Conservation (phyloP, 441 rosid species). For the Pelargonium cotyledonis region DNA sequence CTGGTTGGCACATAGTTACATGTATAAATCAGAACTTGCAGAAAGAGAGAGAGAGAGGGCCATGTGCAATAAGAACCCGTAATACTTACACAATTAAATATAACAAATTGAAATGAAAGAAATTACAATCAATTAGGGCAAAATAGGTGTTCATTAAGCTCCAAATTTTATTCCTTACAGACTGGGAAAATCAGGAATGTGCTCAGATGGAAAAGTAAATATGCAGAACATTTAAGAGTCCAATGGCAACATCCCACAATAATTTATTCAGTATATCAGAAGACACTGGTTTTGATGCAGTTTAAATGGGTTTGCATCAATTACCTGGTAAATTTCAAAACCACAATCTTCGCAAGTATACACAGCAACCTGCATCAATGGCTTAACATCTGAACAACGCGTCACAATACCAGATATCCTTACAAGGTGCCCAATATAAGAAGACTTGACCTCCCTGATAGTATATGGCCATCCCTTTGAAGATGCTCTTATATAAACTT, state of each 20-base stretch:
- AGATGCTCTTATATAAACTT: slow-evolving; percentile 76
- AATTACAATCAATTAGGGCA: neutral
- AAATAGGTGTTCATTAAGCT: neutral
- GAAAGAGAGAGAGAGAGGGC: neutral
- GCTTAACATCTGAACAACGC: slow-evolving; percentile 98
- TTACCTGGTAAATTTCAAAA: slow-evolving; percentile 94
- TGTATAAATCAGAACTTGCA: neutral
- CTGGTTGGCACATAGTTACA: slow-evolving; percentile 33
- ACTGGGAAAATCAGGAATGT: neutral
- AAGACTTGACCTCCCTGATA: slow-evolving; percentile 93
- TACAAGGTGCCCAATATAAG: slow-evolving; percentile 88
- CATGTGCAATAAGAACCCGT: neutral
- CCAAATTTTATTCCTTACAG: too few relatives aligned
- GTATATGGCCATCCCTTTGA: slow-evolving; percentile 74
- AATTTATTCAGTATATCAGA: slow-evolving; percentile 1
- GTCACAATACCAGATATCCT: slow-evolving; percentile 89
- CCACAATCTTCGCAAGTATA: slow-evolving; percentile 98
- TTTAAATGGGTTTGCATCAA: neutral
- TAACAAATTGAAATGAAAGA: too few relatives aligned
- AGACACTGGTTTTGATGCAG: slow-evolving; percentile 1
- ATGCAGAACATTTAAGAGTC: neutral
- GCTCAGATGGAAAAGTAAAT: neutral
- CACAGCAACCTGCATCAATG: slow-evolving; percentile 94
- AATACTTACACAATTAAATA: neutral
- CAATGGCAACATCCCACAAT: neutral